Evolutionary conservation across 2,329 filamentous ascomycete genomes (phyloP).

Genomic region (Aureobasidium subglaciale): DNA sequence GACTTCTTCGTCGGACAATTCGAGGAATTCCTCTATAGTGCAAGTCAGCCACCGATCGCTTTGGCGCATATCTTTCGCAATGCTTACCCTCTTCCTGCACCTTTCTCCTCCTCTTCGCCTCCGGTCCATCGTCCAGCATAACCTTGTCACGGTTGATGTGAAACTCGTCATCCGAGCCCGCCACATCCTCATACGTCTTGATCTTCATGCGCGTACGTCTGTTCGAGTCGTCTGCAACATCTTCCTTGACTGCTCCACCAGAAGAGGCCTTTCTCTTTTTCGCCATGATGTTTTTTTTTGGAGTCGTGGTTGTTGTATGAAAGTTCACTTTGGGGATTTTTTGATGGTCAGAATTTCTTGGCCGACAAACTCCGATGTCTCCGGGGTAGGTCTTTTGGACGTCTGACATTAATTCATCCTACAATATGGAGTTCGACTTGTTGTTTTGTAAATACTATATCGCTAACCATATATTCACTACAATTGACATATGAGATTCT

Average conservation of each 20-base stretch:
- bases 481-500: no score
- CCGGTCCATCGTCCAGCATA: slow-evolving; percentile 71
- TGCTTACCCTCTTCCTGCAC: slow-evolving; percentile 44
- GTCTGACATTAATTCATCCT: neutral
- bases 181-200: slow-evolving; percentile 70
- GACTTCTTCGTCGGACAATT: slow-evolving; percentile 57
- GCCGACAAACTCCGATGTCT: neutral
- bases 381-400: neutral
- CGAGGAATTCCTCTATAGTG: slow-evolving; percentile 47
- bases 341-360: slow-evolving; percentile 9
- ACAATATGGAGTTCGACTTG: neutral
- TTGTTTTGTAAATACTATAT: no score
- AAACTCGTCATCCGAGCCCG: slow-evolving; percentile 91
- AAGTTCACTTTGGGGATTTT: neutral
- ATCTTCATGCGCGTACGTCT: slow-evolving; percentile 47
- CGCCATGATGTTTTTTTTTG: slow-evolving; percentile 17
- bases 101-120: slow-evolving; percentile 68
- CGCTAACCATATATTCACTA: no score
- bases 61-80: neutral
- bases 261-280: slow-evolving; percentile 21
- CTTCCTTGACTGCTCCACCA: neutral
- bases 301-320: neutral
- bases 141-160: slow-evolving; percentile 81
- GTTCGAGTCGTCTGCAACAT: slow-evolving; percentile 24
- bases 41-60: slow-evolving; percentile 16